Evolutionary conservation across 2,329 filamentous ascomycete genomes (phyloP).

Genomic region (Talaromyces sp.): DNA sequence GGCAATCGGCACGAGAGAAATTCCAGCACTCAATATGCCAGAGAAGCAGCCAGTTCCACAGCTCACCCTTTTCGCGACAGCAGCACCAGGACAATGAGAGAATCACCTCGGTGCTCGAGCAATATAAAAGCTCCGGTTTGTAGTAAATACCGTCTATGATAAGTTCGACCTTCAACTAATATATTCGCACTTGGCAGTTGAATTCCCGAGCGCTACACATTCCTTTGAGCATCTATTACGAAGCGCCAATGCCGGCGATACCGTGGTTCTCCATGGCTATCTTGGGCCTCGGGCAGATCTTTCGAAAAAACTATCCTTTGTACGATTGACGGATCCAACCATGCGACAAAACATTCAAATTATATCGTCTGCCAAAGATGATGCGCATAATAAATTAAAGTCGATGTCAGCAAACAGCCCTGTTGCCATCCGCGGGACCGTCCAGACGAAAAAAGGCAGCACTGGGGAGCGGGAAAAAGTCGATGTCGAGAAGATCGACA

Average conservation of each 20-base stretch:
- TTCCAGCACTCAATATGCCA: neutral
- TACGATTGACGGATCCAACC: constrained; percentile 49
- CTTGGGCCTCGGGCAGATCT: constrained; percentile 64
- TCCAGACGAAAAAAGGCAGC: constrained; percentile 39
- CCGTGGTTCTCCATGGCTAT: constrained; percentile 64
- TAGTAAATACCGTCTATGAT: neutral
- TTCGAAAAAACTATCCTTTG: constrained; percentile 67
- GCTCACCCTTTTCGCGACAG: constrained; percentile 19
- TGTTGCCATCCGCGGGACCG: constrained; percentile 49
- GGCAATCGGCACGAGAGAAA: constrained; percentile 22
- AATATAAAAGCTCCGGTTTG: constrained; percentile 45
- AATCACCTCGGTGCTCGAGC: constrained; percentile 28
- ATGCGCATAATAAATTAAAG: constrained; percentile 39
- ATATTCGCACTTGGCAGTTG: constrained; percentile 28
- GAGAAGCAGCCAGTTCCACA: constrained; percentile 6
- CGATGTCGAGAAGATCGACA: constrained; percentile 30
- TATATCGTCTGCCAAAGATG: constrained; percentile 39
- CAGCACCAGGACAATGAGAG: constrained; percentile 10
- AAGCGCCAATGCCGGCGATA: constrained; percentile 27
- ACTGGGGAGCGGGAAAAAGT: constrained; percentile 23
- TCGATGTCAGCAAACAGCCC: constrained; percentile 49
- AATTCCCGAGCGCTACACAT: constrained; percentile 43
- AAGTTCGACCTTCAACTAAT: constrained; percentile 9
- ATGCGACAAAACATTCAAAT: constrained; percentile 47
- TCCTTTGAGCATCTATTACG: constrained; percentile 33